These are phyloP conservation scores for Dichotomopilus funicola DNA, from an alignment of 2,329 filamentous ascomycete genomes.

Conservation along the genomic window DNA sequence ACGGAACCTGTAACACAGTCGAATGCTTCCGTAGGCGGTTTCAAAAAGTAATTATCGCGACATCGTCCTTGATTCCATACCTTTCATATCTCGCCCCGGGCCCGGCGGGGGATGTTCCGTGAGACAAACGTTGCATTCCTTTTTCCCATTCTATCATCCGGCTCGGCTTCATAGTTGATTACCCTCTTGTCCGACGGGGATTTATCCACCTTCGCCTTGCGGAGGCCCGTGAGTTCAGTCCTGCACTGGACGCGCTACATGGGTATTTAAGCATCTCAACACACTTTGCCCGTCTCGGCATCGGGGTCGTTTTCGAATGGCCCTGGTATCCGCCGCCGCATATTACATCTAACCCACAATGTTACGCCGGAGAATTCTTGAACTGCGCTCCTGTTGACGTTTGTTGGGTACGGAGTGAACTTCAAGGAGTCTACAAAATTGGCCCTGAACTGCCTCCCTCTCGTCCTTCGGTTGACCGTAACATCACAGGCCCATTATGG, in stretches of 20 bases:
- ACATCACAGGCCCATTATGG: no score
- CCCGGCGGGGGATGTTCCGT: constrained; percentile 11
- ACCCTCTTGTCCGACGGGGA: constrained; percentile 3
- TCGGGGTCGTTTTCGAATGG: no score
- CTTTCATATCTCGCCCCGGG: not conserved
- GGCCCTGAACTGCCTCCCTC: no score
- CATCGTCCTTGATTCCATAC: not conserved
- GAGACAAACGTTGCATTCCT: constrained; percentile 7
- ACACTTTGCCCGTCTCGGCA: constrained; percentile 11
- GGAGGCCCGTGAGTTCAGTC: constrained; percentile 17
- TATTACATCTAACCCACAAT: not conserved
- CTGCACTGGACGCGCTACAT: constrained; percentile 15
- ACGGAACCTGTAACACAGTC: no score
- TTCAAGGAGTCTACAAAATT: no score
- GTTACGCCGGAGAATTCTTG: no score
- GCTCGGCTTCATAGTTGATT: not conserved
- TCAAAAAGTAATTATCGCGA: no score
- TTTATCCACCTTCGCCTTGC: constrained; percentile 15
- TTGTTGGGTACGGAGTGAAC: no score
- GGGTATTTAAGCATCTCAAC: constrained; percentile 10
- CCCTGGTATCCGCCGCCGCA: not conserved
- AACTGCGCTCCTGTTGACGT: no score
- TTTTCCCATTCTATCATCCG: not conserved
- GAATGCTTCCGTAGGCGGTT: no score
- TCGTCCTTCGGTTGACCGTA: no score